These are phyloP conservation scores for Arctostaphylos glauca DNA, from an alignment of 148 eudicot genomes.

Conservation along the genomic window DNA sequence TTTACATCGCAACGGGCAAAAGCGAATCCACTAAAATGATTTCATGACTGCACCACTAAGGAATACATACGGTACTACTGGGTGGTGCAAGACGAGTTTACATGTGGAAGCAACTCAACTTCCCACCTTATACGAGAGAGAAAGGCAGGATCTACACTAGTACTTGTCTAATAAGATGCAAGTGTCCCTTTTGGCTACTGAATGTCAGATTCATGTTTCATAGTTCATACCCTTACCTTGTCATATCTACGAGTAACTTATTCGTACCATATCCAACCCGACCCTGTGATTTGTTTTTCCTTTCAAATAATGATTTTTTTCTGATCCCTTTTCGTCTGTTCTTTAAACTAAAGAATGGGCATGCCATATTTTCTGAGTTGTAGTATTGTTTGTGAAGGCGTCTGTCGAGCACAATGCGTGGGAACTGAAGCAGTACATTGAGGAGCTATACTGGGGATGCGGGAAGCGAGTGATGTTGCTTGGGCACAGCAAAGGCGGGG, in stretches of 20 bases:
- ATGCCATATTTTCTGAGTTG: background rate
- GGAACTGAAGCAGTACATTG: constrained; percentile 78
- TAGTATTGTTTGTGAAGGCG: constrained; percentile 41
- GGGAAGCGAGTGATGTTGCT: constrained; percentile 91
- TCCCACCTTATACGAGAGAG: background rate
- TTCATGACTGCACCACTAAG: background rate
- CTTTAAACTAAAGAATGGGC: constrained; percentile 1
- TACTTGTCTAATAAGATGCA: too few relatives aligned
- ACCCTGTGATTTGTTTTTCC: background rate
- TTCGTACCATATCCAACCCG: background rate
- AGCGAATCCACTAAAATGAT: background rate
- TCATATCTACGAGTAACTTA: background rate
- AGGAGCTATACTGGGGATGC: constrained; percentile 94
- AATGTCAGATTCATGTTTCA: background rate
- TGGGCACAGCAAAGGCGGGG: constrained; percentile 97
- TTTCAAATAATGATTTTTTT: constrained; percentile 1
- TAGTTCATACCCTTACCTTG: background rate
- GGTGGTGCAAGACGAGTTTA: background rate
- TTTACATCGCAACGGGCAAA: too few relatives aligned
- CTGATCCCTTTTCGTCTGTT: background rate
- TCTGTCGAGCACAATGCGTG: constrained; percentile 89
- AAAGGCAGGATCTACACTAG: background rate
- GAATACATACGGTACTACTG: background rate
- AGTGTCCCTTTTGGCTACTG: too few relatives aligned
- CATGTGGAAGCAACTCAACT: background rate